Evolutionary conservation across 1,284 basidiomycete species (phyloP), one percentile per base, ranked within the genome.

Genomic region (Ganoderma boninense): DNA sequence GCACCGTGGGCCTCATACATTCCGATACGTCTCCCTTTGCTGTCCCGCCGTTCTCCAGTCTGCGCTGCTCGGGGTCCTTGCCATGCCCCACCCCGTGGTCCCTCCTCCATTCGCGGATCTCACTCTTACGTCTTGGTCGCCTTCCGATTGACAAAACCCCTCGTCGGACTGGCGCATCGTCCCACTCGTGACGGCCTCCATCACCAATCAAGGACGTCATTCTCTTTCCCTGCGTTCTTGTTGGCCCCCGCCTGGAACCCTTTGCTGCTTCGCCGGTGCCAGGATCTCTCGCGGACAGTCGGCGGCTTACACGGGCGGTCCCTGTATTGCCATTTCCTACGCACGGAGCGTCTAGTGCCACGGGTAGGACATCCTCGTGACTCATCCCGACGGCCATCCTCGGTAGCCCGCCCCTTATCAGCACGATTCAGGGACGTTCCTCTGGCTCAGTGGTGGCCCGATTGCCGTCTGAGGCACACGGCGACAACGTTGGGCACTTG

Each of bases 51-150:
- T 11, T 10, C n/a, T 18, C 18, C 18, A 18, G 44, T 49, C 10
- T 10, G 29, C 38, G 61, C 60, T 67, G 23, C 54, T 26, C 61
- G 66, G 66, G 66, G 66, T 67, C 66, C 46, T 18, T n/a, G 8
- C 38, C 8, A 23, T 46, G 18, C n/a, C 32, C 32, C 20, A 26
- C 49, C 66, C 56, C 61, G 66, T 67, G 66, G 35, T 35, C 3
- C 46, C 44, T 43, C 52, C 57, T 7, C 29, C 49, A 10, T 26
- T 26, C n/a, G 2, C 46, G 49, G 49, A 61, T 49, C n/a, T 26
- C 61, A 43, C 10, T 18, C 16, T 66, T 62, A 67, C 61, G 65
- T 66, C 44, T 67, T 18, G 16, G 20, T 18, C 16, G n/a, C 8
- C 57, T 13, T 59, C 26, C 44, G 46, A 46, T 62, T 67, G 60